Percentiles rank a stretch among this genome's conserved stretches.
phyloP scores from a whole-genome alignment of 345 rosid species.

The Nephelium lappaceum region DNA sequence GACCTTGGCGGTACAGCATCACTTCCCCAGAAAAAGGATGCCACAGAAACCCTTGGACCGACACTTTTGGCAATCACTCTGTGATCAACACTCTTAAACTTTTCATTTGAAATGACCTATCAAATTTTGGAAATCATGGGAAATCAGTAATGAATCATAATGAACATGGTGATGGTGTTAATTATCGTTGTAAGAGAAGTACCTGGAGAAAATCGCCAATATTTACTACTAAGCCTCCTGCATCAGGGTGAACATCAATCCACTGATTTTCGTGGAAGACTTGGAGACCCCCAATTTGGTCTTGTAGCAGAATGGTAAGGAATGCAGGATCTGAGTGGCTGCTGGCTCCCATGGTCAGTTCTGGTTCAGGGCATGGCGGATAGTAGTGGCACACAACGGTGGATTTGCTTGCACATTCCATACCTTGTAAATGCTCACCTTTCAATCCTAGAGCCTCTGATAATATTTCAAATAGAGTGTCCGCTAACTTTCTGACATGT shows the following conservation, averaged over 20 bases:
- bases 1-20: background rate
- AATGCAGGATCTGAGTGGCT: slow-evolving; percentile 21
- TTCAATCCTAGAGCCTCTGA: slow-evolving; percentile 17
- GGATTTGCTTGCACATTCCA: background rate
- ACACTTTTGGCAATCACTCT: slow-evolving; percentile 41
- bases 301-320: slow-evolving; percentile 24
- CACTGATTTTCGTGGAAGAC: slow-evolving; percentile 16
- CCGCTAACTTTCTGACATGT: background rate
- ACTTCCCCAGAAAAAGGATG: slow-evolving; percentile 33
- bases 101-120: slow-evolving; percentile 53
- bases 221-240: slow-evolving; percentile 22
- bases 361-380: slow-evolving; percentile 19
- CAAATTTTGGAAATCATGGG: background rate
- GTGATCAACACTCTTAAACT: slow-evolving; percentile 49
- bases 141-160: background rate
- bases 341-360: slow-evolving; percentile 20
- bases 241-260: slow-evolving; percentile 20
- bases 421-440: background rate
- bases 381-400: background rate
- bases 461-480: slow-evolving; percentile 4
- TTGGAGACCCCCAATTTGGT: slow-evolving; percentile 28
- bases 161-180: background rate
- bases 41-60: slow-evolving; percentile 51
- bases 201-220: slow-evolving; percentile 25
- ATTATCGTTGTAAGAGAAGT: background rate